These are phyloP conservation scores for Lyophyllum shimeji DNA, from an alignment of 768 basidiomycete genomes.

Conservation along the genomic window DNA sequence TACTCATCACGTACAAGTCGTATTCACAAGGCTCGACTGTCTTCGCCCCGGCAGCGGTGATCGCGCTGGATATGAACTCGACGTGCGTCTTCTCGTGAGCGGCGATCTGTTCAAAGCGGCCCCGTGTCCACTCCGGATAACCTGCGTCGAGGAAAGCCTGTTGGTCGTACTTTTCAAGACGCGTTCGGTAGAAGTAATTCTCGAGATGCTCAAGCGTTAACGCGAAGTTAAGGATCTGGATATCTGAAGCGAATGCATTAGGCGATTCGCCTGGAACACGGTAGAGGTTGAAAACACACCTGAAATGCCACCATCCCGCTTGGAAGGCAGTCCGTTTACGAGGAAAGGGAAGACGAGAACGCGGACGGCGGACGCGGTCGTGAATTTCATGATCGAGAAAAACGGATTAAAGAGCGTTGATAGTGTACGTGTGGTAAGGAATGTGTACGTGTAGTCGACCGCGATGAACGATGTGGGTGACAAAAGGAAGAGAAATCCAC, in stretches of 20 bases:
- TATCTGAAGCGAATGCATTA: background rate
- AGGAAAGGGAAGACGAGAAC: conserved; percentile 2
- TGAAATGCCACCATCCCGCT: background rate
- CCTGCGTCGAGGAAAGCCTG: conserved; percentile 43
- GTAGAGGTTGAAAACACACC: background rate
- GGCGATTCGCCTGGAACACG: background rate
- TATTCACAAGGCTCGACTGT: conserved; percentile 60
- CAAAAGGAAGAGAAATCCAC: background rate
- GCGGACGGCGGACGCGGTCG: background rate
- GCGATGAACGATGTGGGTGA: conserved; percentile 4
- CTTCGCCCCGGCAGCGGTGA: conserved; percentile 34
- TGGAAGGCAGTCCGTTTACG: conserved; percentile 2
- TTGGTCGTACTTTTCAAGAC: conserved; percentile 39
- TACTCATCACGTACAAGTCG: conserved; percentile 42
- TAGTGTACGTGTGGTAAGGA: conserved; percentile 2
- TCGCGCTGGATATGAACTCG: conserved; percentile 45
- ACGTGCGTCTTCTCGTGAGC: conserved; percentile 52
- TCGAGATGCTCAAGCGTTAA: conserved; percentile 23
- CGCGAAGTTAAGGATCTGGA: conserved; percentile 8
- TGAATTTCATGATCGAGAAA: conserved; percentile 9
- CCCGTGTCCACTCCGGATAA: conserved; percentile 44
- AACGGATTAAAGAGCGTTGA: background rate
- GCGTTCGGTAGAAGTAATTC: conserved; percentile 42
- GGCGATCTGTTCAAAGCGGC: conserved; percentile 47
- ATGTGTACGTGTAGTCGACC: background rate